phyloP scores from a whole-genome alignment of 345 rosid genomes.

The Rhizophora mangle region DNA sequence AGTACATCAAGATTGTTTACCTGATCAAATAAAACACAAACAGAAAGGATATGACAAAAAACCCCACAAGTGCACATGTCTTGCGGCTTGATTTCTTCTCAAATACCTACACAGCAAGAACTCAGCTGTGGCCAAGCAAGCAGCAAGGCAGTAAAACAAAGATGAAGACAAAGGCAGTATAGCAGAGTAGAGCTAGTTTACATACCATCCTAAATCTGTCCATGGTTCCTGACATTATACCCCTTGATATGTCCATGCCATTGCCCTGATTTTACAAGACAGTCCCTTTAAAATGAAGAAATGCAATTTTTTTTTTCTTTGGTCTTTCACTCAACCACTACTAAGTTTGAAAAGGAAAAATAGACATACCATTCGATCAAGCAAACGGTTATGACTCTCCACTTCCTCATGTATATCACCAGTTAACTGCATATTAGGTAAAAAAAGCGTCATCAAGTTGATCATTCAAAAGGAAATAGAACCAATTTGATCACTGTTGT shows the following conservation, averaged over 20 bases:
- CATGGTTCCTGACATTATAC: constrained; percentile 83
- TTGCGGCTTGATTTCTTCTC: constrained; percentile 72
- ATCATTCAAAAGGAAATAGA: background rate
- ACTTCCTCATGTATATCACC: constrained; percentile 88
- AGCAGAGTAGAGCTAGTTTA: background rate
- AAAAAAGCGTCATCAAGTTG: background rate
- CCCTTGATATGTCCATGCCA: constrained; percentile 80
- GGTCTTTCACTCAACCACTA: background rate
- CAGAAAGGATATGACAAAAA: constrained; percentile 57
- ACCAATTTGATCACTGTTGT: too few species aligned
- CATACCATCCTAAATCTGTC: constrained; percentile 79
- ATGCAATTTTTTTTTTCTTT: background rate
- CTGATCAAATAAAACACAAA: constrained; percentile 57
- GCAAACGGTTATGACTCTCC: constrained; percentile 81
- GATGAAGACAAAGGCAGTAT: background rate
- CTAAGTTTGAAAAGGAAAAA: constrained; percentile 9
- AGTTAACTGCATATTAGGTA: constrained; percentile 50
- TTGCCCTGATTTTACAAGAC: constrained; percentile 55
- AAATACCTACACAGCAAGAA: constrained; percentile 50
- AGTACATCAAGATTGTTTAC: constrained; percentile 25
- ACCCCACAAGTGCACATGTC: constrained; percentile 57
- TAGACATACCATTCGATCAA: constrained; percentile 56
- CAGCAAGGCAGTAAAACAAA: constrained; percentile 6
- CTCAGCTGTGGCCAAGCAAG: constrained; percentile 7
- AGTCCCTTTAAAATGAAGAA: constrained; percentile 18